Evolutionary conservation across 2,329 filamentous ascomycete species (phyloP), one percentile per base, ranked within the genome.

Genomic region (Colletotrichum navitas): DNA sequence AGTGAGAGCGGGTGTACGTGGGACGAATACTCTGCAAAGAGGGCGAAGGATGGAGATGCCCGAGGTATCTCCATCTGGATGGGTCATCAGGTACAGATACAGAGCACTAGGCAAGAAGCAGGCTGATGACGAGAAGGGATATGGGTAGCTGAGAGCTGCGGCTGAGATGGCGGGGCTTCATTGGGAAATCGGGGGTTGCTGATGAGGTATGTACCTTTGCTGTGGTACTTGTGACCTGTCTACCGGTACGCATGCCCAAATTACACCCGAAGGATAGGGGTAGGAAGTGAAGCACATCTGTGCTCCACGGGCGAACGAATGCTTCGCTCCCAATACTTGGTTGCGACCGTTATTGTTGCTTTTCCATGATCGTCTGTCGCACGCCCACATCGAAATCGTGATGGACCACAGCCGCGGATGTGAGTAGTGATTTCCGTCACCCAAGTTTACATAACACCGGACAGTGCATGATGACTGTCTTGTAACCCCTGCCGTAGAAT

Each of bases 341-440:
- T 12, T 11, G 60, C 45, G 36, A 36, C 59, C 24, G 54, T 43
- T 24, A 45, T 32, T 10, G 26, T 65, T 64, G 8, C 65, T 58
- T 64, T 29, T 36, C n/a, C 61, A 32, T 14, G 29, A 39, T 51
- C 21, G 41, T 41, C 26, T 56, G 32, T 36, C 55, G 49, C 54
- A 61, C 39, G 34, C 41, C 49, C 24, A 34, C 56, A 70, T 70
- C 63, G 32, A 56, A 63, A 70, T 66, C 67, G 67, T 49, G n/a
- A 39, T 62, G 67, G 66, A 61, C 67, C 63, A 56, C 39, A 70
- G 41, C 56, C 32, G 49, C 63, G 68, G 68, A 61, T 70, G 41
- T 70, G 63, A 69, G 41, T 61, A 70, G 41, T 70, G 63, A 70
- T 66, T 56, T 62, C 49, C 63, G 49, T 70, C 21, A 39, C 36